Conservation (phyloP, 495 filamentous ascomycete species). For the Oleoguttula mirabilis region DNA sequence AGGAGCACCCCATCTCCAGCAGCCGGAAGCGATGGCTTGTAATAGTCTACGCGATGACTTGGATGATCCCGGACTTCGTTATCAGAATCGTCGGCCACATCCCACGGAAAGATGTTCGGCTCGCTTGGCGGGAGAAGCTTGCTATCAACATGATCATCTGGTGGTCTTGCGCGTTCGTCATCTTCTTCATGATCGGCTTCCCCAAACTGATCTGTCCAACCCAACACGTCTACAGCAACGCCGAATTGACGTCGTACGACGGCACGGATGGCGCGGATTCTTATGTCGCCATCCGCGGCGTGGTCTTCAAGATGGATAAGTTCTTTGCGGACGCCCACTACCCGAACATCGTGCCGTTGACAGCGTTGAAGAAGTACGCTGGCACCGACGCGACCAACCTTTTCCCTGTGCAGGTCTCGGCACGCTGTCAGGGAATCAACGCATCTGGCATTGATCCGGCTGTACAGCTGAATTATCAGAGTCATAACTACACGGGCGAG, state of each 20-base stretch:
- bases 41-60: constrained; percentile 77
- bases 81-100: constrained; percentile 72
- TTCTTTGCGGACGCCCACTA: constrained; percentile 67
- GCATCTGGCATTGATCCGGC: constrained; percentile 51
- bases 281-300: constrained; percentile 72
- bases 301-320: constrained; percentile 70
- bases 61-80: constrained; percentile 71
- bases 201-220: constrained; percentile 81
- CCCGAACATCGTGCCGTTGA: constrained; percentile 53
- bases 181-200: constrained; percentile 80
- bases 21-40: constrained; percentile 86
- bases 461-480: constrained; percentile 70
- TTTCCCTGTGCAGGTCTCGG: constrained; percentile 91
- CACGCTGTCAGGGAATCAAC: constrained; percentile 64
- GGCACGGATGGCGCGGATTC: constrained; percentile 55
- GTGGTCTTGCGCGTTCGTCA: constrained; percentile 63
- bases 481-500: constrained; percentile 59
- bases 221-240: constrained; percentile 72
- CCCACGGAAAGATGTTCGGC: constrained; percentile 83
- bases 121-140: constrained; percentile 92
- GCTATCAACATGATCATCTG: constrained; percentile 98
- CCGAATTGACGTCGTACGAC: constrained; percentile 60
- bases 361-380: constrained; percentile 62
- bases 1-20: constrained; percentile 63
- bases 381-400: constrained; percentile 74